These are phyloP conservation scores for Sonneratia caseolaris DNA, from an alignment of 345 rosid species.

Conservation along the genomic window DNA sequence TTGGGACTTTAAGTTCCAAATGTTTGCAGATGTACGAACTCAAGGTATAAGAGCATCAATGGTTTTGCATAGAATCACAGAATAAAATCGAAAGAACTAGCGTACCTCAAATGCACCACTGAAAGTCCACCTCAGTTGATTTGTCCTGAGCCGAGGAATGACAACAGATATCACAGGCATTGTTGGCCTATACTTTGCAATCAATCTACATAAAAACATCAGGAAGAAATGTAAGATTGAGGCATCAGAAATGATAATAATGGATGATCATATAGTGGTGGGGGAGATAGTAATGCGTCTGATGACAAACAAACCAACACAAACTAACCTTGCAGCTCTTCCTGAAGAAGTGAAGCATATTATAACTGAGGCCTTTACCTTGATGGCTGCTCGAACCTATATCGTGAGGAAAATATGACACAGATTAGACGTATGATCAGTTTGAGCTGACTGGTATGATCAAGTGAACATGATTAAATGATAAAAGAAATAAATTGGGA, in stretches of 20 bases:
- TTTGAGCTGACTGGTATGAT: background rate
- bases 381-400: conserved; percentile 73
- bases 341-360: conserved; percentile 78
- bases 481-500: conserved; percentile 1
- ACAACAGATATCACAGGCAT: conserved; percentile 82
- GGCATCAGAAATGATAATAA: background rate
- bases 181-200: conserved; percentile 73
- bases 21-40: too few relatives aligned
- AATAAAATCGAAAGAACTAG: background rate
- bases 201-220: conserved; percentile 30
- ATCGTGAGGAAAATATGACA: background rate
- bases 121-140: conserved; percentile 63
- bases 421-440: background rate
- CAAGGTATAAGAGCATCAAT: background rate
- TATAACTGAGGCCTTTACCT: conserved; percentile 67
- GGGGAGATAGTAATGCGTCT: too few relatives aligned
- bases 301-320: background rate
- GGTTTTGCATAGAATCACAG: background rate
- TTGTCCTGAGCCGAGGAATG: conserved; percentile 59
- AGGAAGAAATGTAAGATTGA: background rate
- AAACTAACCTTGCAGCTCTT: conserved; percentile 59
- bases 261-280: background rate
- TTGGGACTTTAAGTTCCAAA: too few relatives aligned
- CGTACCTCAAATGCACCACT: conserved; percentile 62
- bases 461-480: background rate